Conservation (phyloP, 2,329 filamentous ascomycete species). For the Ustilaginoidea virens region DNA sequence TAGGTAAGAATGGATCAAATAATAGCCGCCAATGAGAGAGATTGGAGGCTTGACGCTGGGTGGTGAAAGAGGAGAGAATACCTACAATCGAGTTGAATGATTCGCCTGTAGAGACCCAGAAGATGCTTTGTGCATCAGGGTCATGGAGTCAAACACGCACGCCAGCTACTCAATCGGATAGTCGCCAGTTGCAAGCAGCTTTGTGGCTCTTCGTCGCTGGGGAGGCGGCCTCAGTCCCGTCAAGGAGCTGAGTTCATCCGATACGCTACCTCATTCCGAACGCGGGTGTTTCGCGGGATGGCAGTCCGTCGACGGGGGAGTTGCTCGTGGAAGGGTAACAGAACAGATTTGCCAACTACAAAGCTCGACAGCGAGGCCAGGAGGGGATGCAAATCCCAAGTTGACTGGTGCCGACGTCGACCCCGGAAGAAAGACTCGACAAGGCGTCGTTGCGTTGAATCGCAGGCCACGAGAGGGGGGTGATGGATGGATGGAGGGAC, state of each 20-base stretch:
- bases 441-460: background rate
- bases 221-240: slow-evolving; percentile 36
- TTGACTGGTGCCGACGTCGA: background rate
- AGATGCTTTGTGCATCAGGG: slow-evolving; percentile 34
- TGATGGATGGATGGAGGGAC: slow-evolving; percentile 1
- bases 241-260: slow-evolving; percentile 42
- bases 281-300: slow-evolving; percentile 1
- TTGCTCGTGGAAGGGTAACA: too few species aligned
- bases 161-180: too few species aligned
- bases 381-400: background rate
- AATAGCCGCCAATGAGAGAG: too few species aligned
- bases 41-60: too few species aligned
- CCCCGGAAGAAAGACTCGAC: background rate
- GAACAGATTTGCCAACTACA: too few species aligned
- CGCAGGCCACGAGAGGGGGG: background rate
- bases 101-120: slow-evolving; percentile 44
- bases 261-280: slow-evolving; percentile 43
- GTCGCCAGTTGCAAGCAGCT: slow-evolving; percentile 11
- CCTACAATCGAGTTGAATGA: slow-evolving; percentile 39
- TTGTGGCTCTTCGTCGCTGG: slow-evolving; percentile 9
- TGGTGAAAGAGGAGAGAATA: slow-evolving; percentile 8
- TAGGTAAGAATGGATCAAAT: too few species aligned
- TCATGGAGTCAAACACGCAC: slow-evolving; percentile 15
- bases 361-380: too few species aligned
- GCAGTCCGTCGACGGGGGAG: too few species aligned